A percentile compares a stretch with the other conserved stretches of the same genome.
Conservation (phyloP, 148 eudicot species). For the Silene conica region DNA sequence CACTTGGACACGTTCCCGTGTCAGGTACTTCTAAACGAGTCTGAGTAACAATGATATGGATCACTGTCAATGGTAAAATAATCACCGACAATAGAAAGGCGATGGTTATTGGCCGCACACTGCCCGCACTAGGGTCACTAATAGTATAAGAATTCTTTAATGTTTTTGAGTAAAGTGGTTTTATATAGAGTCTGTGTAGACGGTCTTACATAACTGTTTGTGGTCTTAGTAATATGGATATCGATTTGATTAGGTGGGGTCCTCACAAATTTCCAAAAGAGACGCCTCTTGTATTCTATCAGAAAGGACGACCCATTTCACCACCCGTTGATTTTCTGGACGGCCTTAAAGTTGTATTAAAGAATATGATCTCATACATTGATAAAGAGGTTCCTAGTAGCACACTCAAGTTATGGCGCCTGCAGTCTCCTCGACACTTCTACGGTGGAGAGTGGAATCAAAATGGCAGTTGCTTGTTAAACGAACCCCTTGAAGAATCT, state of each 20-base stretch:
- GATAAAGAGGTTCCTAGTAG: constrained; percentile 54
- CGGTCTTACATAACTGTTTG: not conserved
- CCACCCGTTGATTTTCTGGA: constrained; percentile 62
- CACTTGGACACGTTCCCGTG: too few relatives aligned
- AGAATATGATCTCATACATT: constrained; percentile 64
- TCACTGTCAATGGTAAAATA: too few relatives aligned
- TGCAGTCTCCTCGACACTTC: constrained; percentile 90
- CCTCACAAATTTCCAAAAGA: constrained; percentile 82
- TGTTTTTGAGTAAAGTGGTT: not conserved
- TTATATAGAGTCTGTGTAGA: not conserved
- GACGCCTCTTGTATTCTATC: constrained; percentile 80
- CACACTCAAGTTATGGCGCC: constrained; percentile 74
- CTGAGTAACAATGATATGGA: too few relatives aligned
- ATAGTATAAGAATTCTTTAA: too few relatives aligned
- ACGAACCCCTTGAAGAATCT: constrained; percentile 55
- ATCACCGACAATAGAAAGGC: too few relatives aligned
- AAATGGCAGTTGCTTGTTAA: constrained; percentile 86
- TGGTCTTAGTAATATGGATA: not conserved
- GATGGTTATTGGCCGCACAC: too few relatives aligned
- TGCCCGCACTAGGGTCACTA: too few relatives aligned
- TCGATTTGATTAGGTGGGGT: constrained; percentile 63
- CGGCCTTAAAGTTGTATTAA: constrained; percentile 63
- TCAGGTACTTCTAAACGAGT: too few relatives aligned
- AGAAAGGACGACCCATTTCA: constrained; percentile 54
- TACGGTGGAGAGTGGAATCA: constrained; percentile 98